Base-by-base conservation (phyloP, 1,139 yeast genomes). In the Debaryomycetaceae sp. region DNA sequence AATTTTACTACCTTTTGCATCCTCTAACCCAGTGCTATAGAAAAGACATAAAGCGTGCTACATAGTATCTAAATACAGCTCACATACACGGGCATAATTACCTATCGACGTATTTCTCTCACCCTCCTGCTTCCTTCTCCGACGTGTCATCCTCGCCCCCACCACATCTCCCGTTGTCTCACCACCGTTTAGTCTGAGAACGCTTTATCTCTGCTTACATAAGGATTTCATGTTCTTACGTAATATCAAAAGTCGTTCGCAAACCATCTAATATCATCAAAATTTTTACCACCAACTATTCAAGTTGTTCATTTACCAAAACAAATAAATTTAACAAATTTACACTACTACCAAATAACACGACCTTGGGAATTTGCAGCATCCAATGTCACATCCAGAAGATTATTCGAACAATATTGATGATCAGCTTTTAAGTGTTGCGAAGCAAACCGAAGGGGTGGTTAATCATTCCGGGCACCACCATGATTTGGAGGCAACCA, bases 371-470 rank as follows among this genome's bases (percentile, higher is more conserved):
- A 39, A 39, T 48, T 48, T 48, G 50, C 51, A 48, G 46, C 51
- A 35, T 37, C 43, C 37, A 8, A 60, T 61, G 65, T 58, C 68
- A 37, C 52, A 49, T 45, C 57, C 58, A 31, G 65, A 64, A 39
- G 72, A 68, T 49, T 72, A 71, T 54, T 58, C 76, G 42, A 65
- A 65, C 50, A 72, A 72, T 55, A 74, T 74, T 47, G 78, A 74
- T 51, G 78, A 74, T 55, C 78, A 74, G 55, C 62, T 74, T 46
- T 63, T 72, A 40, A 61, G 65, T 39, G 75, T 66, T 20, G 72
- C 65, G 39, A 68, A 68, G 48, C 70, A 63, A 50, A 62, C 61
- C 46, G 65, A 60, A 43, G 70, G 60, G 11, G 65, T 60, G 33
- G 59, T 57, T 24, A 47, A 48, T 17, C 51, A 45, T 9, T 46